Evolutionary conservation across 768 basidiomycete species (phyloP).

Genomic region (Russula brevipes): DNA sequence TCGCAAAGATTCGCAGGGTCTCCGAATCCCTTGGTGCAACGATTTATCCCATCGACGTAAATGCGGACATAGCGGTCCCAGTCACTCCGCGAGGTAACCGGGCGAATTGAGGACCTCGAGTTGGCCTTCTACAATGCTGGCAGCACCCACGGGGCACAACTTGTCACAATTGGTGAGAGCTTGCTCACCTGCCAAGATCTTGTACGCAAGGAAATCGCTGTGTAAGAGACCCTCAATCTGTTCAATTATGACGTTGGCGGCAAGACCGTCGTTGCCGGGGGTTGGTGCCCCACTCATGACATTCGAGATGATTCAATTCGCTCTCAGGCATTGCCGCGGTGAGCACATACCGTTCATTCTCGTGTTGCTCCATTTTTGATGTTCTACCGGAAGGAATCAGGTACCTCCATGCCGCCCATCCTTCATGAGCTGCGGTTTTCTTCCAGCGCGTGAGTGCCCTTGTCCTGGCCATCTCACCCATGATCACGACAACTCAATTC

Average conservation of each 20-base stretch:
- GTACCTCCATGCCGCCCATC: conserved; percentile 88
- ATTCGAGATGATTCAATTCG: conserved; percentile 77
- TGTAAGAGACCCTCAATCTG: conserved; percentile 92
- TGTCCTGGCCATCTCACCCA: not conserved
- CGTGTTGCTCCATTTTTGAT: not conserved
- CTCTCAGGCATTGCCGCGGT: conserved; percentile 85
- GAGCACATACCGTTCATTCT: conserved; percentile 20
- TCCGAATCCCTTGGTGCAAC: conserved; percentile 99
- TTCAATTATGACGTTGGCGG: conserved; percentile 92
- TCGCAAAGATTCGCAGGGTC: conserved; percentile 96
- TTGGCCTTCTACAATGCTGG: conserved; percentile 87
- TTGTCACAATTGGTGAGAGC: conserved; percentile 78
- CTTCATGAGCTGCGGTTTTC: conserved; percentile 81
- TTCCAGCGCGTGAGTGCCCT: conserved; percentile 67
- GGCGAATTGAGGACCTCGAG: conserved; percentile 86
- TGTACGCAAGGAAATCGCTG: conserved; percentile 90
- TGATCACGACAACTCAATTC: not conserved
- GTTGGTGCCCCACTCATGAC: conserved; percentile 94
- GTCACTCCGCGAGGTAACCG: conserved; percentile 81
- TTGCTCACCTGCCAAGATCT: conserved; percentile 91
- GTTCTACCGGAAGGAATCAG: conserved; percentile 53
- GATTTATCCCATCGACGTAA: conserved; percentile 92
- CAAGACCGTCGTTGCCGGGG: conserved; percentile 96
- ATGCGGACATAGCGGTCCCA: conserved; percentile 86
- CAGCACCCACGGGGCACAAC: conserved; percentile 71